These are phyloP conservation scores for Exidia glandulosa DNA, from an alignment of 768 basidiomycete genomes.

Conservation along the genomic window DNA sequence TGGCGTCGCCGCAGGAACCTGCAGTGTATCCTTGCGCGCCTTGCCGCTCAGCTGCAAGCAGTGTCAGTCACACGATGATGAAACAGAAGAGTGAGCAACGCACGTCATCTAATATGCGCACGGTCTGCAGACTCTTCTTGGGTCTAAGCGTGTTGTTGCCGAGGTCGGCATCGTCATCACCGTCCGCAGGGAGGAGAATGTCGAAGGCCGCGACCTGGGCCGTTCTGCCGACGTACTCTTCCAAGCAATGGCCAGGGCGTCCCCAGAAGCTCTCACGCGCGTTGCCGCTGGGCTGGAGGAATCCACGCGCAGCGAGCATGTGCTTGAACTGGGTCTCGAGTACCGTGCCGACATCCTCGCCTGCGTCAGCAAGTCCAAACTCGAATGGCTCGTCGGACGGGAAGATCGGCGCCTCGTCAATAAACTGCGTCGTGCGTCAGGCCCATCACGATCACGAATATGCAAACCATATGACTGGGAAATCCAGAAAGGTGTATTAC, in stretches of 20 bases:
- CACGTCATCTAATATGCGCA: not conserved
- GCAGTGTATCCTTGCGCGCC: not conserved
- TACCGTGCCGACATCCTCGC: not conserved
- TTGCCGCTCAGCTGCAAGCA: not conserved
- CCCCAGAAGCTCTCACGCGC: not conserved
- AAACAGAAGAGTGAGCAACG: too few species aligned
- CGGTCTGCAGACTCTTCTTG: not conserved
- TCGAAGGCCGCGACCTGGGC: not conserved
- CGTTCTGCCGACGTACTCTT: not conserved
- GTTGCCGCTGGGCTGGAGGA: not conserved
- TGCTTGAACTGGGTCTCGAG: not conserved
- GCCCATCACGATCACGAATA: not conserved
- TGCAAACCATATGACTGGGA: not conserved
- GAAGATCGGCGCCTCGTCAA: not conserved
- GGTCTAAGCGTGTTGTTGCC: not conserved
- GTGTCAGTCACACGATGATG: too few species aligned
- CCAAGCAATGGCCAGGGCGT: not conserved
- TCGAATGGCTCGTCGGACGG: not conserved
- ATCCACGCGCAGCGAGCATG: not conserved
- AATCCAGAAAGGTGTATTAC: not conserved
- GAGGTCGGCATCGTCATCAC: not conserved
- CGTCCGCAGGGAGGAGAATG: not conserved
- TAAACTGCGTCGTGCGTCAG: not conserved
- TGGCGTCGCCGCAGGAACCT: not conserved
- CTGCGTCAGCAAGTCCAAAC: not conserved